phyloP scores from a whole-genome alignment of 768 basidiomycete species.

The Sporobolomyces roseus region DNA sequence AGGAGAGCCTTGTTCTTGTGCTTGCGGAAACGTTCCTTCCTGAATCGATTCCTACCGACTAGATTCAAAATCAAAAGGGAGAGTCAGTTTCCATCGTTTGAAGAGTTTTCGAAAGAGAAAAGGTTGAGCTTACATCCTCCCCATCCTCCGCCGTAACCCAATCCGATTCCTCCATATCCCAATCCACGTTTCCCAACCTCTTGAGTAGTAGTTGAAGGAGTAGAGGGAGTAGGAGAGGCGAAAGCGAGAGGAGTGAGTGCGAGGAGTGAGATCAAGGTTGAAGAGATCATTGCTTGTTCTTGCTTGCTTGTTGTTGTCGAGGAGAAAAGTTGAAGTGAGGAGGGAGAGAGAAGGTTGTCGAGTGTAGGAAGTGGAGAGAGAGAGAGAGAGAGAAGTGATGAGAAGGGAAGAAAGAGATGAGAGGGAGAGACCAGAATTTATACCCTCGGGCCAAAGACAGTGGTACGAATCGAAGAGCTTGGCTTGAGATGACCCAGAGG shows the following conservation, averaged over 20 bases:
- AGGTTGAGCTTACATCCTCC: not conserved
- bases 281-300: not conserved
- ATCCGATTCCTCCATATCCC: not conserved
- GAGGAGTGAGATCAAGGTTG: not conserved
- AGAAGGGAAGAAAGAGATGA: not conserved
- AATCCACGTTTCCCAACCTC: not conserved
- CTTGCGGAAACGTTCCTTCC: not conserved
- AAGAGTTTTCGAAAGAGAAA: not conserved
- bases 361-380: not conserved
- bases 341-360: not conserved
- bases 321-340: not conserved
- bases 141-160: too few species aligned
- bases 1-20: constrained; percentile 6
- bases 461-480: not conserved
- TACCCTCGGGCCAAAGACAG: not conserved
- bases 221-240: not conserved
- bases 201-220: not conserved
- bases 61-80: not conserved
- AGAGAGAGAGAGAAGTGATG: not conserved
- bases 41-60: not conserved
- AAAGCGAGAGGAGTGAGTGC: not conserved
- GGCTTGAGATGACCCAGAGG: not conserved
- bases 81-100: not conserved
- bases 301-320: not conserved
- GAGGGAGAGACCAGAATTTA: not conserved